Conservation (phyloP, 2,329 filamentous ascomycete species). For the Stagonosporopsis vannaccii region DNA sequence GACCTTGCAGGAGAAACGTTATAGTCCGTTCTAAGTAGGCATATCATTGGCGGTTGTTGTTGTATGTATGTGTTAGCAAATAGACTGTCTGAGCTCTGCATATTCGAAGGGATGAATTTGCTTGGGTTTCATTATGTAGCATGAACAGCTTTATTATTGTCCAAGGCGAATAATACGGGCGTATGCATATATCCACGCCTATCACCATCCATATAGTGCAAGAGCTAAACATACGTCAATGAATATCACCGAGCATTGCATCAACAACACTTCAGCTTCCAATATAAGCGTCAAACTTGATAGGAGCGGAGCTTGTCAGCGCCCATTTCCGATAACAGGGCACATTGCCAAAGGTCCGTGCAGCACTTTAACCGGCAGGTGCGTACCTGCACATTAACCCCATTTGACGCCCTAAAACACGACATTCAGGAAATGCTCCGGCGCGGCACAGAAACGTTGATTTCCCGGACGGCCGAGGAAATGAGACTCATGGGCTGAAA, state of each 20-base stretch:
- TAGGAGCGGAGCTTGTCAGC: background rate
- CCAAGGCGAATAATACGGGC: too few species aligned
- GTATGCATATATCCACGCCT: background rate
- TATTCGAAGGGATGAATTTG: background rate
- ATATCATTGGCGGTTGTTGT: slow-evolving; percentile 1
- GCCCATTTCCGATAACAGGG: background rate
- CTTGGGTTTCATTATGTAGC: too few species aligned
- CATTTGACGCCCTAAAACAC: background rate
- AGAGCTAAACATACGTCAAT: background rate
- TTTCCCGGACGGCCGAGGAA: background rate
- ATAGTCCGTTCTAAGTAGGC: background rate
- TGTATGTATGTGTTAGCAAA: background rate
- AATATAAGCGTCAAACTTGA: background rate
- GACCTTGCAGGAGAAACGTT: background rate
- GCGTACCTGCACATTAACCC: slow-evolving; percentile 3
- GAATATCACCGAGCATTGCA: background rate
- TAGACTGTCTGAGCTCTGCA: background rate
- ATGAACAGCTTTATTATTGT: background rate
- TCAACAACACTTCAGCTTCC: background rate
- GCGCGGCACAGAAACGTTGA: slow-evolving; percentile 1
- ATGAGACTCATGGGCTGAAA: background rate
- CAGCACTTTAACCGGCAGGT: slow-evolving; percentile 11
- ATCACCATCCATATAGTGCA: too few species aligned
- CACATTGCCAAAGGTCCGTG: background rate
- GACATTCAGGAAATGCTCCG: slow-evolving; percentile 1